These are phyloP conservation scores for Gaeumannomyces tritici DNA, from an alignment of 2,329 filamentous ascomycete species.

Conservation along the genomic window DNA sequence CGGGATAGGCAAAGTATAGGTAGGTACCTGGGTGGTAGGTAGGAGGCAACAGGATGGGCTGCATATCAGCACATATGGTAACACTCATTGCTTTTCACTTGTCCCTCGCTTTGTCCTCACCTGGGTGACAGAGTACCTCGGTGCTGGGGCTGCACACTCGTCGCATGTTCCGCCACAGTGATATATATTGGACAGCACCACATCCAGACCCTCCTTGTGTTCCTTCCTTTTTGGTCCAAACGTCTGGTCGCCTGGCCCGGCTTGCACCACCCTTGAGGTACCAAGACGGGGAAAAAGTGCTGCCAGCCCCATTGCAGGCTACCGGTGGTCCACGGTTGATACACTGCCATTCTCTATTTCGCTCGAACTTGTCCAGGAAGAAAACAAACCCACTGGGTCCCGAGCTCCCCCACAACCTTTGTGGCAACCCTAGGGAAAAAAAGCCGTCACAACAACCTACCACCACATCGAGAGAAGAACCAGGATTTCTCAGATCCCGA, in stretches of 20 bases:
- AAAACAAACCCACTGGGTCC: neutral
- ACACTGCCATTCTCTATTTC: too few species aligned
- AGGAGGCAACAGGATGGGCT: neutral
- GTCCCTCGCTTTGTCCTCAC: neutral
- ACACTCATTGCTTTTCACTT: neutral
- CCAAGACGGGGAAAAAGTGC: neutral
- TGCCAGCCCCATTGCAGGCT: too few species aligned
- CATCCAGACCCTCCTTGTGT: neutral
- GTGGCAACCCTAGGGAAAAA: neutral
- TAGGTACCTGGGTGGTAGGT: neutral
- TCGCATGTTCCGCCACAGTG: neutral
- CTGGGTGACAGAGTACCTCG: neutral
- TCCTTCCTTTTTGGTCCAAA: neutral
- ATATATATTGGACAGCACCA: neutral
- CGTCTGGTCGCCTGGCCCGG: neutral
- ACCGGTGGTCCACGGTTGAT: too few species aligned
- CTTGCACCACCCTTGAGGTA: neutral
- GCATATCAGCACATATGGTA: neutral
- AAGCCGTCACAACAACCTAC: neutral
- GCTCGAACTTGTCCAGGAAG: neutral
- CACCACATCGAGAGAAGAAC: neutral
- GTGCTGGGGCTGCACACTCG: too few species aligned
- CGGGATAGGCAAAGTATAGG: neutral
- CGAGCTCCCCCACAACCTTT: neutral
- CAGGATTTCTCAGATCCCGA: neutral